Base-by-base conservation (phyloP, 805 yeast genomes). In the Hanseniaspora pseudoguilliermondii region DNA sequence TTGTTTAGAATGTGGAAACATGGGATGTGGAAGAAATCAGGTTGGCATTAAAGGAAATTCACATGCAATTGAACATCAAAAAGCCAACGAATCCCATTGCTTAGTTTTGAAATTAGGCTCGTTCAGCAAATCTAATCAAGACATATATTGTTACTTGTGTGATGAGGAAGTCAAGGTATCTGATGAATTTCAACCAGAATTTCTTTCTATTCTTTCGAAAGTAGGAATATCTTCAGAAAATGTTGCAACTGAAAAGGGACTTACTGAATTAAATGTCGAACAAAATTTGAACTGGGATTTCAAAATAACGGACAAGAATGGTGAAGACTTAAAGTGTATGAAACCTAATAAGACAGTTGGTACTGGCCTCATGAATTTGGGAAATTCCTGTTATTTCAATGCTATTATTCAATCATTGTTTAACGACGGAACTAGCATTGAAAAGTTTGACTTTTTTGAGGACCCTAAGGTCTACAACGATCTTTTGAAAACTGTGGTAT, bases 251-350 rank as follows among this genome's bases (percentile, higher is more conserved):
- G 99, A 93, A 67, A 91, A 90, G 70, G 82, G 84, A 32, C 72
- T 93, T 63, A 79, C 90, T 1, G 98, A 93, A 67, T 70, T 93
- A 59, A 95, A 93, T 69, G 78, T 93, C 55, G 97, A 90, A 65
- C 97, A 90, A 65, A 93, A 93, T 66, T 65, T 88, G 69, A 84
- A 83, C 61, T 93, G 97, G 96, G 95, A 91, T 60, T 93, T 93
- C 70, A 80, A 81, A 58, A 79, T 90, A 79, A 82, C 81, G 16
- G 82, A 82, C 51, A 78, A 81, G 1, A 73, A 80, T 58, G 96
- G 96, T 39, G 78, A 76, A 47, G 76, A 76, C 48, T 71, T 85
- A 54, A 63, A 67, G 13, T 86, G 87, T 2, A 71, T 91, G 1
- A 15, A 49, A 2, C 55, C 65, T 15, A 51, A 61, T 32, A 57